Percentiles rank a stretch among this genome's conserved stretches.
Evolutionary conservation across 2,329 filamentous ascomycete genomes (phyloP).

Genomic region (Fusarium cicatricum): DNA sequence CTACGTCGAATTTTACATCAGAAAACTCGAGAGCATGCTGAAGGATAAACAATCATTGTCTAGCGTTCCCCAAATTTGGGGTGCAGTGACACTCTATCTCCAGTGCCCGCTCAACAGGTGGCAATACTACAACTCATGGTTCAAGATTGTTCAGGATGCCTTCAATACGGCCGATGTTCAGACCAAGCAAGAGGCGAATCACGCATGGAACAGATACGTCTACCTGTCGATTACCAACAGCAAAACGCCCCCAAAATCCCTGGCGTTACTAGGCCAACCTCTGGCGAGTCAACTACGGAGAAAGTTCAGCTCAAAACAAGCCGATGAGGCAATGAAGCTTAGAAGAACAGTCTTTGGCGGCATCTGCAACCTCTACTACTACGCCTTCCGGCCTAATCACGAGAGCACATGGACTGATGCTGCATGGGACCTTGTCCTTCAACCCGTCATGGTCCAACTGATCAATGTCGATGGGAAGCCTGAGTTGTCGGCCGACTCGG

Average conservation of each 20-base stretch:
- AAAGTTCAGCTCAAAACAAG: slow-evolving; percentile 64
- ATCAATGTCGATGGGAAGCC: slow-evolving; percentile 51
- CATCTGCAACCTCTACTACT: slow-evolving; percentile 84
- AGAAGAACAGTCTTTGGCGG: slow-evolving; percentile 69
- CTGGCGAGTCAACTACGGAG: slow-evolving; percentile 74
- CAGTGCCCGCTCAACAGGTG: slow-evolving; percentile 73
- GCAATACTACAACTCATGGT: slow-evolving; percentile 77
- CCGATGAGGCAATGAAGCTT: slow-evolving; percentile 59
- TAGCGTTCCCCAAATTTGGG: slow-evolving; percentile 89
- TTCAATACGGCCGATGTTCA: slow-evolving; percentile 80
- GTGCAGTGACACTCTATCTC: slow-evolving; percentile 79
- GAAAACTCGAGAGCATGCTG: slow-evolving; percentile 73
- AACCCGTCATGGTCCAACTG: slow-evolving; percentile 67
- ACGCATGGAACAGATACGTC: slow-evolving; percentile 86
- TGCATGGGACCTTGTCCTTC: slow-evolving; percentile 81
- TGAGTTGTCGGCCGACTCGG: slow-evolving; percentile 57
- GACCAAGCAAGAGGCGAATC: slow-evolving; percentile 79
- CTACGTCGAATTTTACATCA: slow-evolving; percentile 75
- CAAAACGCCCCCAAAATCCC: slow-evolving; percentile 56
- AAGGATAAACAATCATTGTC: slow-evolving; percentile 60
- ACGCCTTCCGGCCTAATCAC: slow-evolving; percentile 76
- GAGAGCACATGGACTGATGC: slow-evolving; percentile 72
- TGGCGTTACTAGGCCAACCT: slow-evolving; percentile 67
- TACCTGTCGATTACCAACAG: slow-evolving; percentile 74
- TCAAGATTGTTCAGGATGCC: slow-evolving; percentile 80